Base-by-base conservation (phyloP, 2,329 filamentous ascomycete species). In the Pseudocercospora musae region DNA sequence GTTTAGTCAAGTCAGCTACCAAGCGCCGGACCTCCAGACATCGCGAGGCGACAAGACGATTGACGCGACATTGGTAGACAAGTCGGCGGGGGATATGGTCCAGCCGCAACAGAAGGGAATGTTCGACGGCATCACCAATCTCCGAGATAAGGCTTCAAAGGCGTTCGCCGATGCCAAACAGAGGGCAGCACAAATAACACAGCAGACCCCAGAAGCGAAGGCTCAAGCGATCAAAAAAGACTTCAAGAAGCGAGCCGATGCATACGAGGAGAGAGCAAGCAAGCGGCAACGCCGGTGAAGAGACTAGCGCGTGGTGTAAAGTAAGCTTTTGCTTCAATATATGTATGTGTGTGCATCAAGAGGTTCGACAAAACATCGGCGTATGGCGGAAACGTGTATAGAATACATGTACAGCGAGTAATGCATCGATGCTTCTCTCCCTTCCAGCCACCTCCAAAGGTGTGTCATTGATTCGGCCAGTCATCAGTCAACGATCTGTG, bases 171-270 rank as follows among this genome's bases (percentile, higher is more conserved):
- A 53, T 11, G 46, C 25, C 2, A 18, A 44, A 59, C 40, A 54
- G 5, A 48, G 44, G 11, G 33, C 48, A 40, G 40, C 46, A 27
- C 48, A 46, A 50, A 37, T 49, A 18, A 50, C 9, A 15, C 11
- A 63, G 8, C 20, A 40, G 29, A 59, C 58, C n/a, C 42, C 44
- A 15, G 59, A 66, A 53, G 27, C 60, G 59, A 44, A 44, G 13
- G 60, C 50, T 54, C 42, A 66, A 42, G 58, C 54, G 15, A 46
- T 63, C 20, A 60, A 60, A 56, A 66, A 69, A 25, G 68, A 72
- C 56, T 60, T 63, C 42, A 65, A 64, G 63, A 50, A 61, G 25
- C 66, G 68, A 58, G 68, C 73, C 63, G 68, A 67, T 58, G 68
- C 71, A 66, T 74, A 72, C 62, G 69, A 68, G 65, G 58, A 62